phyloP scores from a whole-genome alignment of 2,329 filamentous ascomycete genomes.

The Dothideomycetes sp. region DNA sequence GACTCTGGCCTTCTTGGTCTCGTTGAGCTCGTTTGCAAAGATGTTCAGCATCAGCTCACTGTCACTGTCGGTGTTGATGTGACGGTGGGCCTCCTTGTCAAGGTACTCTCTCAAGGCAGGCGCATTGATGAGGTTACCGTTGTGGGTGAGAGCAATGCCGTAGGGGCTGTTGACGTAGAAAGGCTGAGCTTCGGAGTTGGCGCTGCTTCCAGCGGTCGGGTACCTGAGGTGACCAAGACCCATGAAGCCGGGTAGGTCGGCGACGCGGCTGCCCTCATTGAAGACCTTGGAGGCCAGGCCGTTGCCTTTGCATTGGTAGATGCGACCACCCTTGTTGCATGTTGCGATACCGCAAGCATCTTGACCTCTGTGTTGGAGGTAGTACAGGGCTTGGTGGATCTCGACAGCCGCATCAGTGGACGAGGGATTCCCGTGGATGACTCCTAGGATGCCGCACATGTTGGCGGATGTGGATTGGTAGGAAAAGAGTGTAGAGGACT shows the following conservation, averaged over 20 bases:
- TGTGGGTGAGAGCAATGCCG: conserved; percentile 71
- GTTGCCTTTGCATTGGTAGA: conserved; percentile 84
- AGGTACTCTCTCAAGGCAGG: conserved; percentile 58
- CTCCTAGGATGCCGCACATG: conserved; percentile 42
- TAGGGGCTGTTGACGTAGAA: conserved; percentile 86
- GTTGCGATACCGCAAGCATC: conserved; percentile 80
- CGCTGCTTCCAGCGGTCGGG: conserved; percentile 75
- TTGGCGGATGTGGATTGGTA: conserved; percentile 10
- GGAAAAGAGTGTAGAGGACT: background rate
- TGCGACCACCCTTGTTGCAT: conserved; percentile 62
- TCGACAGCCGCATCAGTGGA: conserved; percentile 23
- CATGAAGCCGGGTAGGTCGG: conserved; percentile 74
- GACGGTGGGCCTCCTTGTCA: conserved; percentile 67
- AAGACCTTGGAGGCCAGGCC: conserved; percentile 82
- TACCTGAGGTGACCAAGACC: conserved; percentile 80
- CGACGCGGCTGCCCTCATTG: conserved; percentile 61
- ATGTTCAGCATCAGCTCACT: conserved; percentile 81
- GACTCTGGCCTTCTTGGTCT: conserved; percentile 70
- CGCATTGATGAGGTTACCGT: conserved; percentile 81
- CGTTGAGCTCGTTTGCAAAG: conserved; percentile 70
- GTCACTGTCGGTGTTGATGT: conserved; percentile 85
- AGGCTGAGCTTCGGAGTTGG: conserved; percentile 78
- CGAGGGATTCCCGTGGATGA: conserved; percentile 33
- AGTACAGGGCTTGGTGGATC: conserved; percentile 26
- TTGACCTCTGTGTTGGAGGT: conserved; percentile 55